Base-by-base conservation (phyloP, 2,329 filamentous ascomycete species). In the Elsinoe perseae region DNA sequence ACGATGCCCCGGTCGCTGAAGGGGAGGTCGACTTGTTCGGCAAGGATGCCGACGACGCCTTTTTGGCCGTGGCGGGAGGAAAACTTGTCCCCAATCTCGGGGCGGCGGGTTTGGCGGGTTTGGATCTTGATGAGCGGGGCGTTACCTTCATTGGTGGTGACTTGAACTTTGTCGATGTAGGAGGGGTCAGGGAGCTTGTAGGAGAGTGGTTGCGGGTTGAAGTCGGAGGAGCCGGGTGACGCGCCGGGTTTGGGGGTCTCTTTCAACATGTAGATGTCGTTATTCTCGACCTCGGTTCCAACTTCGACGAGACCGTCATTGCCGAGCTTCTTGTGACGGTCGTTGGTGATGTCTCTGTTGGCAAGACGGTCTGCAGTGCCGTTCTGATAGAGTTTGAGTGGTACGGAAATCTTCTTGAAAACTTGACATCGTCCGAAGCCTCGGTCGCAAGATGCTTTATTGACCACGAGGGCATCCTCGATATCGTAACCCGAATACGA, bases 401-500 rank as follows among this genome's bases (percentile, higher is more conserved):
- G 86, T 3, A 89, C 87, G 10, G 85, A 84, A 68, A 93, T 89
- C 72, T 98, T 98, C 63, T 92, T 86, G 78, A 96, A 92, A n/a
- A 97, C 93, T 68, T 98, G 95, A 66, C 93, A 97, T 34, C 93
- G 85, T 44, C 93, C 95, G 66, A 97, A 98, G 3, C 93, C 95
- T 64, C 93, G 83, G 65, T 98, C 95, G 58, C 90, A 85, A 0
- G 91, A 96, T 8, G 90, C 91, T 75, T 96, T 97, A 76, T 98
- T 98, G 59, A 98, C 71, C 1, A 98, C 92, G 16, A 98, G 79
- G 8, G 93, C 93, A 77, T 98, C 93, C 77, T 98, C 93, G 64
- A 98, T 98, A 82, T 98, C 93, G 73, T 98, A 98, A 21, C 93
- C 93, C 9, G 92, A 97, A 73, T 93, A 98, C 50, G 91, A 97